These are phyloP conservation scores for Russula lepida DNA, from an alignment of 768 basidiomycete species.

Conservation along the genomic window DNA sequence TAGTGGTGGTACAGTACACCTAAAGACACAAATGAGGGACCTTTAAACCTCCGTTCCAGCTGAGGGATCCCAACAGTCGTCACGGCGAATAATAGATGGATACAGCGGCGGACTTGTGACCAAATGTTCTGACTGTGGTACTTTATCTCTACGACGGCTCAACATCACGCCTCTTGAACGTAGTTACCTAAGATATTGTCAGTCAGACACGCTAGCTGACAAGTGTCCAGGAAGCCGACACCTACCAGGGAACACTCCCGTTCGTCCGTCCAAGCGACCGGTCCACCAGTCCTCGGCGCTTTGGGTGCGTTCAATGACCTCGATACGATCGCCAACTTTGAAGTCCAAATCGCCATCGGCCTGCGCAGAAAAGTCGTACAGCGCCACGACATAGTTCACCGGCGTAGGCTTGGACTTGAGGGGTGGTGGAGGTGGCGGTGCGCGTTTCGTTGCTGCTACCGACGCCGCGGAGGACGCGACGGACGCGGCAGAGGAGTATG, in stretches of 20 bases:
- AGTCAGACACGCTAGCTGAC: not conserved
- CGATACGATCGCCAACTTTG: slow-evolving; percentile 81
- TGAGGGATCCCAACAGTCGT: not conserved
- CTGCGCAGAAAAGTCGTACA: slow-evolving; percentile 94
- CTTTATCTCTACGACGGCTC: not conserved
- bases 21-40: not conserved
- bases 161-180: slow-evolving; percentile 45
- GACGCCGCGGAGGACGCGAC: slow-evolving; percentile 35
- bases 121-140: not conserved
- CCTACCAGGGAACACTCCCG: slow-evolving; percentile 87
- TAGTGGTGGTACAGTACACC: slow-evolving; percentile 4
- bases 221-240: slow-evolving; percentile 3
- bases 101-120: not conserved
- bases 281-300: slow-evolving; percentile 98
- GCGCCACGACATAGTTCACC: slow-evolving; percentile 74
- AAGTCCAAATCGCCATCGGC: slow-evolving; percentile 92
- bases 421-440: slow-evolving; percentile 89
- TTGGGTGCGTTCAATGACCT: slow-evolving; percentile 73
- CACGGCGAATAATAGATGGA: not conserved
- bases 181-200: slow-evolving; percentile 45
- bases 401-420: slow-evolving; percentile 71
- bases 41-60: not conserved
- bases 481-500: slow-evolving; percentile 28
- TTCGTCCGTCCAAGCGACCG: slow-evolving; percentile 67
- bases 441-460: slow-evolving; percentile 50